Base-by-base conservation (phyloP, 441 rosid species). In the Syzygium syzygioides region DNA sequence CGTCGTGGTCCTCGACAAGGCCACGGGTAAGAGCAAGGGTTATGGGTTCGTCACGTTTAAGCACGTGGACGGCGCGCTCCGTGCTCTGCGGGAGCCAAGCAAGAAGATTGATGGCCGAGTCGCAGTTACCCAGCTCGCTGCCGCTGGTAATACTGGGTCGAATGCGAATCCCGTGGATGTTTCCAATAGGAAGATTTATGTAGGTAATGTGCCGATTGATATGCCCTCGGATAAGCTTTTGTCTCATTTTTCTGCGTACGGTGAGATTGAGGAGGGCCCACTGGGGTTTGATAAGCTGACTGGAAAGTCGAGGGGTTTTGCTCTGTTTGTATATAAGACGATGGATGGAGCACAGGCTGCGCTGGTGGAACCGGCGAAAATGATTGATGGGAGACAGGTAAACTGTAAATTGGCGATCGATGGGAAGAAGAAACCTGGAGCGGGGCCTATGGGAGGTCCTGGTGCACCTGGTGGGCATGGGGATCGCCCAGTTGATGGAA, bases 261-360 rank as follows among this genome's bases (percentile, higher is more conserved):
- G 99, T 2, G 98, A 96, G 90, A 96, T 97, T 59, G 99, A 97
- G 86, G 99, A 97, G 90, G 99, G 99, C 9, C 99, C 99, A 5
- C 90, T 97, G 50, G 99, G 99, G 55, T 96, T 95, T 87, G 99
- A 97, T 92, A 97, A 96, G 89, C 88, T 92, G 83, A 94, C 97
- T 1, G 99, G 99, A 60, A 97, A 97, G 88, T 94, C 98, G 2
- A 93, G 93, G 88, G 99, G 99, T 0, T 97, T 96, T 79, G 99
- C 99, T 1, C 91, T 97, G 89, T 94, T 97, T 91, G 98, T 97
- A 2, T 97, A 96, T 34, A 97, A 95, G 95, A 94, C 95, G 1
- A 91, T 94, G 6, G 99, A 96, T 55, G 99, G 98, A 41, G 99
- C 99, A 6, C 96, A 95, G 83, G 95, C 97, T 2, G 99, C 99